phyloP scores from a whole-genome alignment of 2,329 filamentous ascomycete species.

The Nemania serpens region DNA sequence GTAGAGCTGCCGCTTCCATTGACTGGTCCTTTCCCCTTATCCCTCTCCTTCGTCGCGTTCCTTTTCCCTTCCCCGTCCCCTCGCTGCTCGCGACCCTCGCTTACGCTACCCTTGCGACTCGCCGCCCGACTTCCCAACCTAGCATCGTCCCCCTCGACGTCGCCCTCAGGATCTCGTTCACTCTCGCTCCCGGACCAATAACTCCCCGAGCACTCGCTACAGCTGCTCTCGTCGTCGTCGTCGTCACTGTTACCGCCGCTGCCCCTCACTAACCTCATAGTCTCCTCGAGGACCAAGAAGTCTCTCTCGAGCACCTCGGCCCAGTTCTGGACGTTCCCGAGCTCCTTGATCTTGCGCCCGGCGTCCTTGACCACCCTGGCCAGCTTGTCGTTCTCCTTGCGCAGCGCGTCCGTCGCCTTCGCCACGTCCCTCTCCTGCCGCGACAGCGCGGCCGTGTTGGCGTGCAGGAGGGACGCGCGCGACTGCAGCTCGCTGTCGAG shows the following conservation, averaged over 20 bases:
- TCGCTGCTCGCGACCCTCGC: slow-evolving; percentile 13
- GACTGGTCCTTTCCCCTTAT: slow-evolving; percentile 26
- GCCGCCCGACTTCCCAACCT: slow-evolving; percentile 29
- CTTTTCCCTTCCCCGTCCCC: slow-evolving; percentile 24
- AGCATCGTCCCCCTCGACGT: slow-evolving; percentile 40
- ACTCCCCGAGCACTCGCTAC: slow-evolving; percentile 34
- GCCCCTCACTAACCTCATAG: slow-evolving; percentile 58
- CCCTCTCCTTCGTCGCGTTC: slow-evolving; percentile 15
- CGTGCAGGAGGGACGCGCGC: slow-evolving; percentile 71
- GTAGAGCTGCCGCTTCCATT: slow-evolving; percentile 1
- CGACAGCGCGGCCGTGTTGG: slow-evolving; percentile 67
- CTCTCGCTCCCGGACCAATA: slow-evolving; percentile 36
- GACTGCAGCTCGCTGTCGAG: slow-evolving; percentile 70
- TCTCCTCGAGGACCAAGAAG: slow-evolving; percentile 68
- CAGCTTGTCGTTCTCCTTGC: slow-evolving; percentile 68
- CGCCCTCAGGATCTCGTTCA: slow-evolving; percentile 46
- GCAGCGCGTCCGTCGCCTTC: slow-evolving; percentile 62
- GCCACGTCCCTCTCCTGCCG: slow-evolving; percentile 70
- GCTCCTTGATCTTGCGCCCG: slow-evolving; percentile 71
- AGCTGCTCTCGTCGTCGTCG: slow-evolving; percentile 39
- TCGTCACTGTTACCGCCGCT: slow-evolving; percentile 35
- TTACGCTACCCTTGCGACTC: slow-evolving; percentile 29
- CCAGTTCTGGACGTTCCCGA: slow-evolving; percentile 83
- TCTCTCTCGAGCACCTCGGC: slow-evolving; percentile 78
- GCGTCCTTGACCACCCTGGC: slow-evolving; percentile 66